Evolutionary conservation across 257 asterid species (phyloP), one percentile per base, ranked within the genome.

Genomic region (Nicotiana tabacum): DNA sequence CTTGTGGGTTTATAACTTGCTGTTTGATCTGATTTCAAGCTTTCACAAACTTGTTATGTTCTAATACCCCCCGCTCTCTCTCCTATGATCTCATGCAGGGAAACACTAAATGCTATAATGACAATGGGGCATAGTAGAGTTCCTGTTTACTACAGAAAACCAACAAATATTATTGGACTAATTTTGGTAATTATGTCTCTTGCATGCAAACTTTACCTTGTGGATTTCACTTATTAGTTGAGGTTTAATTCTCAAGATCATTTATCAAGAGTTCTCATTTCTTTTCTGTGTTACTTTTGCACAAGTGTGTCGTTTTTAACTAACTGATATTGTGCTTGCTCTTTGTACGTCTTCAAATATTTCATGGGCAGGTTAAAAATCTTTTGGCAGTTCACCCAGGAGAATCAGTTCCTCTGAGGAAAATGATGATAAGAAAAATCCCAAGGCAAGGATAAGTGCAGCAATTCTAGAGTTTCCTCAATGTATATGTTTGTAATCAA

Each of bases 101-200:
- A 94, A 83, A 93, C 94, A 3, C 82, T 96, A 88, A 96, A 94
- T 87, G 95, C 93, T 81, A 96, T 96, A 86, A 96, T 96, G 98
- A 86, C 98, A 35, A 92, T 88, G 93, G 99, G 99, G 61, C 99
- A 94, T 67, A 96, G 99, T 82, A 90, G 99, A 89, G 96, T 96
- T 80, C 99, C 99, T 9, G 90, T 96, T 65, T 96, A 96, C 86
- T 87, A 89, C 77, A 90, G 83, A 84, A 89, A 89, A 68, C 93
- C 97, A 21, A 89, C 92, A 35, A 93, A 96, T 85, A 96, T 96
- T 80, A 92, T 96, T 82, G 99, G 98, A 83, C 93, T 93, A 87
- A 92, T 96, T 81, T 87, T 96, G 97, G 99, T 93, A 91, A 90
- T 77, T 53, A 78, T 21, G 60, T 82, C 60, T 66, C 51, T 74